phyloP scores from a whole-genome alignment of 768 basidiomycete species.

The Lentinula lateritia region DNA sequence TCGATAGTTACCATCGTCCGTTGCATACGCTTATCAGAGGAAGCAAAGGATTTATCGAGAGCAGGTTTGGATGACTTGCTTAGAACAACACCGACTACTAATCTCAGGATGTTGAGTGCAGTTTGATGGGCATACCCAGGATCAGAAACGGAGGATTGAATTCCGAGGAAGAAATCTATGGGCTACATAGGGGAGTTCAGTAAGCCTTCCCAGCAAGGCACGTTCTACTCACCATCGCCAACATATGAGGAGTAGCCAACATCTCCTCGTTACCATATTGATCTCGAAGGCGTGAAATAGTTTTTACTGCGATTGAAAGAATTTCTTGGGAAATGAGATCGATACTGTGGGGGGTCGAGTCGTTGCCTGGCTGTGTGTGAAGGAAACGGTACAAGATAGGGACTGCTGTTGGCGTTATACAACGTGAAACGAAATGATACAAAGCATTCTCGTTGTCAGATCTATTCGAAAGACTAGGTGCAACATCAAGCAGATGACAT shows the following conservation, averaged over 20 bases:
- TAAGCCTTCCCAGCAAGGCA: slow-evolving; percentile 13
- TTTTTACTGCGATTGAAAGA: slow-evolving; percentile 10
- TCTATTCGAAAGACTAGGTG: slow-evolving; percentile 21
- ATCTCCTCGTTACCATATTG: slow-evolving; percentile 16
- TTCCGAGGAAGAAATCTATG: slow-evolving; percentile 43
- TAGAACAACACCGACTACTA: neutral
- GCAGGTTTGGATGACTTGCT: neutral
- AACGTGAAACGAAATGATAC: slow-evolving; percentile 32
- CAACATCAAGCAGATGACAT: slow-evolving; percentile 35
- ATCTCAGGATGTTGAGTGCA: slow-evolving; percentile 15
- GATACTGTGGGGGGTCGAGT: neutral
- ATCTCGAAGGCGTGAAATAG: slow-evolving; percentile 8
- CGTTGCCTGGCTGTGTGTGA: slow-evolving; percentile 7
- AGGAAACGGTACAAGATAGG: slow-evolving; percentile 8
- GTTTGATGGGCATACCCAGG: neutral
- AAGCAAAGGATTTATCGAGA: neutral
- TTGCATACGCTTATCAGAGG: neutral
- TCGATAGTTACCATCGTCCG: neutral
- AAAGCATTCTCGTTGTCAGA: slow-evolving; percentile 14
- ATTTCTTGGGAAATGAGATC: neutral
- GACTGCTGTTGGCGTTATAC: slow-evolving; percentile 18
- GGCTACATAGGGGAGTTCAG: slow-evolving; percentile 31
- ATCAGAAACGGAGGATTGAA: slow-evolving; percentile 19
- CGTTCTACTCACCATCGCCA: slow-evolving; percentile 37
- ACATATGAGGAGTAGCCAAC: slow-evolving; percentile 31